Base-by-base conservation (phyloP, 352 stramenopile species). In the Stephanocyclus meneghinianus region DNA sequence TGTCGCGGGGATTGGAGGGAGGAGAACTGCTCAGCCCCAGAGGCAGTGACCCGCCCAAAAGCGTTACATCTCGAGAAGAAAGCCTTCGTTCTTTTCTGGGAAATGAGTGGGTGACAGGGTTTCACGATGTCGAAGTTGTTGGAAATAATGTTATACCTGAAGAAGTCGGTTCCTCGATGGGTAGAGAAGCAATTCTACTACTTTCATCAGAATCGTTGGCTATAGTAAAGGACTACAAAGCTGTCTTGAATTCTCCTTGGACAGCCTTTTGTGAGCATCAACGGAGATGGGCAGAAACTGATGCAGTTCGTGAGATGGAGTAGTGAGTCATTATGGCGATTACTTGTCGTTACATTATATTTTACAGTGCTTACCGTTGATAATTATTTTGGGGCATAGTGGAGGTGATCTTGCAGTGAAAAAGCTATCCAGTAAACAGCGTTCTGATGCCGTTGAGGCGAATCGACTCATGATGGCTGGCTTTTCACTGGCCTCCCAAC, bases 261-360 rank as follows among this genome's bases (percentile, higher is more conserved):
- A 83, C 83, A 59, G 71, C 81, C 29, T 94, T 92, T 57, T 87
- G 87, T 71, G 87, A 94, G 59, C 81, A 83, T 13, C 90, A 94
- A 83, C 37, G 81, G 40, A 83, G 83, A 59, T 93, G 90, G 88
- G 86, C 90, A 45, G 90, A 93, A 63, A 94, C 90, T 0, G 84
- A 89, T 48, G 83, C 84, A 32, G 90, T 94, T 13, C 71, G 90
- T 56, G 85, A 93, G 70, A 71, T 91, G 16, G 88, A 93, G 71
- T 87, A 80, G 51, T 60, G n/a, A 60, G 51, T 60, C 13, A 60
- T 60, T 16, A 29, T 60, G 16, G 5, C 32, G 16, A 60, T 60
- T 11, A 35, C 4, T 32, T 60, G 45, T 40, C 35, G 35, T 40
- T 40, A 8, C 13, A 8, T 1, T 0, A 1, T 55, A 4, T 26